Evolutionary conservation across 2,329 filamentous ascomycete species (phyloP).

Genomic region (Calonectria ilicicola): DNA sequence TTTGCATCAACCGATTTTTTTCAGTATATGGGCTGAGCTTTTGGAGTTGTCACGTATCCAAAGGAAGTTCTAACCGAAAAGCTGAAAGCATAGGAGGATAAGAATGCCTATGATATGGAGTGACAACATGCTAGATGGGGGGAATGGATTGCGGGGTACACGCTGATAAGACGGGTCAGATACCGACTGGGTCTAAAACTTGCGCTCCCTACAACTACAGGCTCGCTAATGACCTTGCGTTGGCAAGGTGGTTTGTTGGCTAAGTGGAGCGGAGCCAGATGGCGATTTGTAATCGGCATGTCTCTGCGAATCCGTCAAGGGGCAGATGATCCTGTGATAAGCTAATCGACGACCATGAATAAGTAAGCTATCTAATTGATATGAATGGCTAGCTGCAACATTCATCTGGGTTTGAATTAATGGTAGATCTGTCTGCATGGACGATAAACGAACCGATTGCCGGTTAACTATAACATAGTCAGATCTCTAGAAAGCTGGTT

Average conservation of each 20-base stretch:
- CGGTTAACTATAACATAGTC: too few species aligned
- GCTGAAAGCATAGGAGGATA: not conserved
- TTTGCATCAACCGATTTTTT: not conserved
- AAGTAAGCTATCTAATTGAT: not conserved
- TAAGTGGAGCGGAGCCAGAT: not conserved
- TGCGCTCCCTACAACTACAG: not conserved
- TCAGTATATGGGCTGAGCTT: not conserved
- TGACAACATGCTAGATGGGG: too few species aligned
- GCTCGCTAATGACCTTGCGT: not conserved
- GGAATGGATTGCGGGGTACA: not conserved
- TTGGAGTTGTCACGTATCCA: not conserved
- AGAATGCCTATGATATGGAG: not conserved
- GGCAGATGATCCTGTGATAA: not conserved
- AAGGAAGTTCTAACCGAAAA: not conserved
- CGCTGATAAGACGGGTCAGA: not conserved
- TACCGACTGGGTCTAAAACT: not conserved
- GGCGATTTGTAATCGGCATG: not conserved
- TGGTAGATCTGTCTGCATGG: too few species aligned
- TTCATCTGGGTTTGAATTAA: too few species aligned
- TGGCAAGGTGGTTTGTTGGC: not conserved
- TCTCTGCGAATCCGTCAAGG: not conserved
- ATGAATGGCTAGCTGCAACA: too few species aligned
- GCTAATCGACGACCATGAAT: not conserved
- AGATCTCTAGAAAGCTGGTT: too few species aligned
- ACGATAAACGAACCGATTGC: too few species aligned